Percentiles rank a stretch among this genome's conserved stretches.
Evolutionary conservation across 2,329 filamentous ascomycete genomes (phyloP).

Genomic region (Pseudogymnoascus sp.): DNA sequence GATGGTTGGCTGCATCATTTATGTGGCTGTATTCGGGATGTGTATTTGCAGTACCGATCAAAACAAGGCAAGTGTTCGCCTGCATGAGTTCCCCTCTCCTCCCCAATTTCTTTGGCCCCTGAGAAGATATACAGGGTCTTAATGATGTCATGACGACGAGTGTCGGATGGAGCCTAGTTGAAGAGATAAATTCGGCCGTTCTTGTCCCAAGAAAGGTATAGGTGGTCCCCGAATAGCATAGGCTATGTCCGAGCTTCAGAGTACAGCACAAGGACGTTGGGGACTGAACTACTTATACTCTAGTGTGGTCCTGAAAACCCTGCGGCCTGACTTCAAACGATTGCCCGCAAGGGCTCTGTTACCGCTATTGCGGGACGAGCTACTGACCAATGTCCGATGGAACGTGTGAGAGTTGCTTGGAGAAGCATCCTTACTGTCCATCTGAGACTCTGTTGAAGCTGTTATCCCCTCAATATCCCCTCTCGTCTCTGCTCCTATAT

Average conservation of each 20-base stretch:
- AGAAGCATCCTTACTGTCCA: background rate
- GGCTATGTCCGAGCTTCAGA: background rate
- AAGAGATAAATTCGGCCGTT: background rate
- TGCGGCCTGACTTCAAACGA: background rate
- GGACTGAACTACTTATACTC: constrained; percentile 3
- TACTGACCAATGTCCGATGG: background rate
- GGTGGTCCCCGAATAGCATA: background rate
- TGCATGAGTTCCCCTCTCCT: background rate
- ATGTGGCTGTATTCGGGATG: background rate
- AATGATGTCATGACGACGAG: background rate
- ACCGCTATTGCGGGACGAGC: background rate
- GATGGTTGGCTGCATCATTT: constrained; percentile 1
- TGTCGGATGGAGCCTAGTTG: background rate
- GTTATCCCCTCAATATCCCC: background rate
- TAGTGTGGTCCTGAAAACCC: background rate
- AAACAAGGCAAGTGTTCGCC: constrained; percentile 3
- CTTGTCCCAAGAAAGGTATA: background rate
- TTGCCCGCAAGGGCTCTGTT: background rate
- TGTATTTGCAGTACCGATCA: background rate
- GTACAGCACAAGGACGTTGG: background rate
- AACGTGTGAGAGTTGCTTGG: background rate
- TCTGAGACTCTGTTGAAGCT: background rate
- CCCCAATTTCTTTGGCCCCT: background rate
- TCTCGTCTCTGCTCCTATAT: background rate
- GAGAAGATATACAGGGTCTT: background rate